These are phyloP conservation scores for Chlamydomonas reinhardtii DNA, from an alignment of 163 green algal genomes.

Conservation along the genomic window DNA sequence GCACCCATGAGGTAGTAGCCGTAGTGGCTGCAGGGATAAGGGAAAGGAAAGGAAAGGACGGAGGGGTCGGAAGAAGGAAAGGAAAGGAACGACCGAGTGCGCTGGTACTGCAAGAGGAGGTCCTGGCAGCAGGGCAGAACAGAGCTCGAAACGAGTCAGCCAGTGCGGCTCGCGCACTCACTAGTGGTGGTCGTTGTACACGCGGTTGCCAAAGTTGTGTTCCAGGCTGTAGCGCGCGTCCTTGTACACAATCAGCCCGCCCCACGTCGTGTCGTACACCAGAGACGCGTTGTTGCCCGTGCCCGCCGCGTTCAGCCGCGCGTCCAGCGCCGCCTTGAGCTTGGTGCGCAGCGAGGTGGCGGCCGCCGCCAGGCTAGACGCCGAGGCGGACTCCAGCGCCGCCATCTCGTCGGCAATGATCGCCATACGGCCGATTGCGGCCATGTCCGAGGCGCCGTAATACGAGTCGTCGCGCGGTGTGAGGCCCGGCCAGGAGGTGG, in stretches of 20 bases:
- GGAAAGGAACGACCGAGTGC: no score
- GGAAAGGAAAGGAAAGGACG: no score
- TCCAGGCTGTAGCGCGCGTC: constrained; percentile 35
- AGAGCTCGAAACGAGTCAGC: no score
- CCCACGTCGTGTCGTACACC: constrained; percentile 64
- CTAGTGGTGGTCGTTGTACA: constrained; percentile 71
- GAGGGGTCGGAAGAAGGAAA: no score
- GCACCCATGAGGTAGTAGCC: constrained; percentile 63
- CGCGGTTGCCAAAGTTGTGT: constrained; percentile 42
- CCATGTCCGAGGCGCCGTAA: constrained; percentile 25
- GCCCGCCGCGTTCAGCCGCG: constrained; percentile 25
- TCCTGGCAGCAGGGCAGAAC: no score
- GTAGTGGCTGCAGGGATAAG: constrained; percentile 34
- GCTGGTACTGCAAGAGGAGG: no score
- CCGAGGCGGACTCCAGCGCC: background rate
- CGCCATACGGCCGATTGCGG: constrained; percentile 40
- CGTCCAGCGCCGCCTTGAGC: constrained; percentile 29
- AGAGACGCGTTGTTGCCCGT: constrained; percentile 19
- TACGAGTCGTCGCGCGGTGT: background rate
- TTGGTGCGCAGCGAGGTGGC: background rate
- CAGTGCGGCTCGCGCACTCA: no score
- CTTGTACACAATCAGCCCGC: constrained; percentile 46
- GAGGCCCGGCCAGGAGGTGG: background rate
- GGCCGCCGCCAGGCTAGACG: background rate
- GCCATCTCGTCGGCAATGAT: constrained; percentile 7